Percentiles rank a stretch among this genome's conserved stretches.
Conservation (phyloP, 129 eudicot species). For the Saussurea involucrata region DNA sequence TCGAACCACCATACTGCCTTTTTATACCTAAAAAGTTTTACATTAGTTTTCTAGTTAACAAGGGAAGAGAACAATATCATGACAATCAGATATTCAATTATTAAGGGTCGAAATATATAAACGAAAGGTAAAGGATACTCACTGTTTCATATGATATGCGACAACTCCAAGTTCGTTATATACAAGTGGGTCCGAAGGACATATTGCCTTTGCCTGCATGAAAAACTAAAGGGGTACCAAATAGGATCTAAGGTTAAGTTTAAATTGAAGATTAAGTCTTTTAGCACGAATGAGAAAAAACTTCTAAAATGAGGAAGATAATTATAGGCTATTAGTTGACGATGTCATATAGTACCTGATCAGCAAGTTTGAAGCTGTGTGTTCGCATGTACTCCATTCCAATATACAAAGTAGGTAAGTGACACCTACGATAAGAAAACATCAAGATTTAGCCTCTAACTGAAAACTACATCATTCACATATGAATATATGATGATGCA, state of each 20-base stretch:
- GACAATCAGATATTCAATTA: neutral
- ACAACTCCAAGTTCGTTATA: conserved; percentile 95
- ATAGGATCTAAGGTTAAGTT: conserved; percentile 12
- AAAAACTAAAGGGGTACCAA: conserved; percentile 54
- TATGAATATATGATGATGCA: conserved; percentile 7
- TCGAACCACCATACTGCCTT: conserved; percentile 90
- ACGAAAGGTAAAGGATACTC: conserved; percentile 19
- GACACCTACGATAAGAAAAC: conserved; percentile 67
- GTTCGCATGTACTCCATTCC: conserved; percentile 99
- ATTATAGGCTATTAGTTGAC: neutral
- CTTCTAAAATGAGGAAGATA: neutral
- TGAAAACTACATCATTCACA: conserved; percentile 5
- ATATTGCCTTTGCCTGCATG: conserved; percentile 82
- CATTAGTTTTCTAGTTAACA: neutral
- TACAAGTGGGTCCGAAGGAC: conserved; percentile 91
- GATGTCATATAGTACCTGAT: conserved; percentile 57
- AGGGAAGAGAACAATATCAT: neutral
- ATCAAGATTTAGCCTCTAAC: conserved; percentile 29
- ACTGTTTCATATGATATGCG: conserved; percentile 94
- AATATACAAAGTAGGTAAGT: conserved; percentile 79
- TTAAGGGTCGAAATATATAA: neutral
- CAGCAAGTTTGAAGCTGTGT: conserved; percentile 95
- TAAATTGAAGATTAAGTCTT: no score
- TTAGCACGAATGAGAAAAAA: no score
- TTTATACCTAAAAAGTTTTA: conserved; percentile 54